Evolutionary conservation across 208 protist species (phyloP).

Genomic region (Acanthamoeba lenticulata): DNA sequence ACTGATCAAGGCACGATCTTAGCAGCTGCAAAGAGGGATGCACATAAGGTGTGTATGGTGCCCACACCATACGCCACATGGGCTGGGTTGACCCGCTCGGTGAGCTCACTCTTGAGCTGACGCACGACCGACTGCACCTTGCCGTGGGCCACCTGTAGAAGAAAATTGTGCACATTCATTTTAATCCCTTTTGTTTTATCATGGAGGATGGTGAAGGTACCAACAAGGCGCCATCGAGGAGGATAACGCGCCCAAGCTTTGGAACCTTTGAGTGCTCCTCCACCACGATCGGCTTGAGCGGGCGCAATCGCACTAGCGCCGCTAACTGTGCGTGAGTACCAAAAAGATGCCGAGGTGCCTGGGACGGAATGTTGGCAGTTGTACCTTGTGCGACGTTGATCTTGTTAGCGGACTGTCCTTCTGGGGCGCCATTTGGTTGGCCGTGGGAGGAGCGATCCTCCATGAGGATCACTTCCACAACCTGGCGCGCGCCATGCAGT

Average conservation of each 20-base stretch:
- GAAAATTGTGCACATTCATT: no score
- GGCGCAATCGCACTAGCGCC: neutral
- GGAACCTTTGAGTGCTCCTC: neutral
- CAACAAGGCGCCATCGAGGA: neutral
- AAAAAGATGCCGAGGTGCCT: neutral
- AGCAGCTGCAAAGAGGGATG: no score
- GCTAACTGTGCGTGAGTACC: neutral
- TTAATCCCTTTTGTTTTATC: no score
- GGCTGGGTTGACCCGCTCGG: neutral
- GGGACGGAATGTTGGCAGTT: no score
- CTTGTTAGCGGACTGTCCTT: neutral
- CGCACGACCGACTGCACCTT: neutral
- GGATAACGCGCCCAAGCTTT: neutral
- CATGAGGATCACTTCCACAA: neutral
- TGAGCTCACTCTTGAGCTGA: neutral
- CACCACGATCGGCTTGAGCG: neutral
- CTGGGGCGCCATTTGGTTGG: no score
- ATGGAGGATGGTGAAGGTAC: no score
- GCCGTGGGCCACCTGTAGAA: neutral
- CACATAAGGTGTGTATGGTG: no score
- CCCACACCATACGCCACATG: no score
- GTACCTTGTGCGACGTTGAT: neutral
- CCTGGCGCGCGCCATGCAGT: neutral
- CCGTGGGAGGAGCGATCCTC: no score
- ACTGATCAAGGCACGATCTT: neutral